Evolutionary conservation across 129 eudicot species (phyloP).

Genomic region (Saposhnikovia divaricata): DNA sequence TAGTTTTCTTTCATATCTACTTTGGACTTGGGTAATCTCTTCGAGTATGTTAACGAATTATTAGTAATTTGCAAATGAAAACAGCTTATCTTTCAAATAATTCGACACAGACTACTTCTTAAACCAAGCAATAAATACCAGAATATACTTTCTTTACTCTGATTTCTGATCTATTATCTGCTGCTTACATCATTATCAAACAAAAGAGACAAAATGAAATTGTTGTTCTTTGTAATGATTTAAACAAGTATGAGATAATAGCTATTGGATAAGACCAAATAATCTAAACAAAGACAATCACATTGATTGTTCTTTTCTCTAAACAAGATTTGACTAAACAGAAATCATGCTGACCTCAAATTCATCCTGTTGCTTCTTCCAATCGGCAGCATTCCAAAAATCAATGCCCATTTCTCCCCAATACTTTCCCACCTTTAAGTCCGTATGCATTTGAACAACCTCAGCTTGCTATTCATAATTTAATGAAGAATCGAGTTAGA

Average conservation of each 20-base stretch:
- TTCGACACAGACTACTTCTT: not conserved
- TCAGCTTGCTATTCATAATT: conserved; percentile 57
- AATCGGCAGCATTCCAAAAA: conserved; percentile 64
- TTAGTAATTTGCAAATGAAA: not conserved
- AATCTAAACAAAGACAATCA: no score
- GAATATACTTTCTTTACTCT: no score
- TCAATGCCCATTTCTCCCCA: conserved; percentile 92
- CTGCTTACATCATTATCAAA: no score
- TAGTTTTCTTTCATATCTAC: not conserved
- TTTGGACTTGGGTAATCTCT: not conserved
- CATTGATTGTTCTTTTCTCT: no score
- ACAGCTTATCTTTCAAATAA: not conserved
- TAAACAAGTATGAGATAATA: no score
- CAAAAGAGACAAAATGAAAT: no score
- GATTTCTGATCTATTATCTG: no score
- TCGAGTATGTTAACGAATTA: not conserved
- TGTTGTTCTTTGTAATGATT: no score
- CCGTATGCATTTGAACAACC: conserved; percentile 46
- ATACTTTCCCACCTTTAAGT: conserved; percentile 71
- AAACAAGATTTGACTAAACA: not conserved
- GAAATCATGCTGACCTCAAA: conserved; percentile 44
- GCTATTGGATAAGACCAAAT: no score
- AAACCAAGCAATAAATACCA: no score
- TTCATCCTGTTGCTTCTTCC: conserved; percentile 51
- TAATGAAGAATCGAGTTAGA: not conserved